These are phyloP conservation scores for Sporothrix luriei DNA, from an alignment of 2,329 filamentous ascomycete genomes.

Conservation along the genomic window DNA sequence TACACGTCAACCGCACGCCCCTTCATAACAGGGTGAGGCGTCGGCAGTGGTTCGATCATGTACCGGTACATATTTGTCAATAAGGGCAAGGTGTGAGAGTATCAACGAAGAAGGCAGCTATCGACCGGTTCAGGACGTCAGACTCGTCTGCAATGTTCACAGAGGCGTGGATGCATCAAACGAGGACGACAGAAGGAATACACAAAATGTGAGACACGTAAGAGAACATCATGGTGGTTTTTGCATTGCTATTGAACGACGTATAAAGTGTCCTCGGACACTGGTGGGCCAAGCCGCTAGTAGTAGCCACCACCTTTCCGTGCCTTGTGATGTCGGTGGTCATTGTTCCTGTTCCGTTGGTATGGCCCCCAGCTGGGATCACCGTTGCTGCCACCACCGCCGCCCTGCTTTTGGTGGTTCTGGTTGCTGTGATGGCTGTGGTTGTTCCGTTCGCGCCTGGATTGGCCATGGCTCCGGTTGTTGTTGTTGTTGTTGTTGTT, in stretches of 20 bases:
- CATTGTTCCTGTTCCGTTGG: conserved; percentile 30
- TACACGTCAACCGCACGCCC: not conserved
- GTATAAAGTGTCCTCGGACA: no score
- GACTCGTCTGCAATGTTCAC: not conserved
- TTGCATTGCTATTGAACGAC: not conserved
- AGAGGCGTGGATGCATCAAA: not conserved
- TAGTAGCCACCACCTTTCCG: conserved; percentile 29
- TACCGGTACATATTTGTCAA: conserved; percentile 2
- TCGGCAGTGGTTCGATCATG: not conserved
- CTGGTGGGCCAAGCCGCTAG: not conserved
- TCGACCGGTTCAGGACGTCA: not conserved
- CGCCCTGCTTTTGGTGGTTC: not conserved
- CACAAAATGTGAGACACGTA: not conserved
- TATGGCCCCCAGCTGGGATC: conserved; percentile 28
- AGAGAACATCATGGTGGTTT: not conserved
- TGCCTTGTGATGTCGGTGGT: conserved; percentile 23
- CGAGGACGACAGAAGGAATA: not conserved
- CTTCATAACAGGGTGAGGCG: not conserved
- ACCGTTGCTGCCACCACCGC: not conserved
- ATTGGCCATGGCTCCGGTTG: conserved; percentile 17
- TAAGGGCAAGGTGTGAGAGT: not conserved
- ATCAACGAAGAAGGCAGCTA: not conserved
- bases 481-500: conserved; percentile 6
- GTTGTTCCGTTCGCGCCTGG: conserved; percentile 29
- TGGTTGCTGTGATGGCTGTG: conserved; percentile 12